Conservation (phyloP, 257 asterid species). For the Lycium barbarum region DNA sequence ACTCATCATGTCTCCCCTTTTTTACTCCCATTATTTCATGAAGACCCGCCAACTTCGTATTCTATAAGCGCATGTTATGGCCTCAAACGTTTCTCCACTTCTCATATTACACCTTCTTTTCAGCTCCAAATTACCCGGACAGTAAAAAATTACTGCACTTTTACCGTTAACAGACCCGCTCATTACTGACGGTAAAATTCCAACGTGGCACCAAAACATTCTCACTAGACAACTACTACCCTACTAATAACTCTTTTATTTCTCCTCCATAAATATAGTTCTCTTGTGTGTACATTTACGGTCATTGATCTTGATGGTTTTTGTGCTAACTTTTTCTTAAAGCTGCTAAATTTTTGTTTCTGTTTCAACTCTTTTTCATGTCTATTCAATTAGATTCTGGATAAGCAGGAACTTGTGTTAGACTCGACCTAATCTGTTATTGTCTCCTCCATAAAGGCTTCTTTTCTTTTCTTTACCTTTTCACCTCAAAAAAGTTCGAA, state of each 20-base stretch:
- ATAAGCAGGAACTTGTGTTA: conserved; percentile 8
- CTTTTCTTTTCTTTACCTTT: conserved; percentile 50
- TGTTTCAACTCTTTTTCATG: background rate
- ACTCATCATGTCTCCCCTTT: background rate
- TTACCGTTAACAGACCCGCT: conserved; percentile 14
- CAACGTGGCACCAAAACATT: conserved; percentile 28
- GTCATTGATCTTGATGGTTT: background rate
- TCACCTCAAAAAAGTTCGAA: conserved; percentile 34
- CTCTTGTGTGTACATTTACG: background rate
- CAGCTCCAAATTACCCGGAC: background rate
- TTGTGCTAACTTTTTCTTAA: background rate
- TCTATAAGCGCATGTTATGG: background rate
- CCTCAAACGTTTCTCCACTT: background rate
- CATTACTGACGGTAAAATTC: background rate
- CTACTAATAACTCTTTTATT: background rate
- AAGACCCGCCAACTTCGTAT: conserved; percentile 23
- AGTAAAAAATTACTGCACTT: background rate
- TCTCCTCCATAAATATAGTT: conserved; percentile 24
- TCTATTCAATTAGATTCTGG: background rate
- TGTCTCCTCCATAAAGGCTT: background rate
- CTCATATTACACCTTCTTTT: background rate
- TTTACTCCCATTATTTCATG: background rate
- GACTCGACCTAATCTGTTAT: background rate
- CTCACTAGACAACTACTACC: background rate
- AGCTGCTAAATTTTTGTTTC: background rate